phyloP scores from a whole-genome alignment of 257 asterid species.

The Petunia secreta region DNA sequence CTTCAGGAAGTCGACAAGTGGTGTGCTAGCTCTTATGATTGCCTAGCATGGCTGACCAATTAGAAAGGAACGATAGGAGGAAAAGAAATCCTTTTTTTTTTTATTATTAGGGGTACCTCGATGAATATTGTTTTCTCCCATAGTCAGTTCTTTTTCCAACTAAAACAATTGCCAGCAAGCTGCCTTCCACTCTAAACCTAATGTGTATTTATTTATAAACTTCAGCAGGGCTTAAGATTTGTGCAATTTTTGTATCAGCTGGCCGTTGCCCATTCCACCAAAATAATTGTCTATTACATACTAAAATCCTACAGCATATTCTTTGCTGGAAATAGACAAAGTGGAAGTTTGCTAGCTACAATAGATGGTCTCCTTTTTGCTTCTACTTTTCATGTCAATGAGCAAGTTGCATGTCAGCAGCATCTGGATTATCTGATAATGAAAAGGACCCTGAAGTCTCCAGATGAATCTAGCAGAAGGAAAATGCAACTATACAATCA shows the following conservation, averaged over 20 bases:
- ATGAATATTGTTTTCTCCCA: neutral
- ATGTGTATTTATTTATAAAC: neutral
- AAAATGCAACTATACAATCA: neutral
- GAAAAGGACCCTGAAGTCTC: constrained; percentile 19
- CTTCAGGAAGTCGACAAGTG: too few species aligned
- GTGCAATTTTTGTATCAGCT: neutral
- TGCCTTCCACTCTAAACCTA: constrained; percentile 1
- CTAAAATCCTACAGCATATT: neutral
- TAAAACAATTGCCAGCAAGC: neutral
- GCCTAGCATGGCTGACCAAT: too few species aligned
- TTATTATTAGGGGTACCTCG: neutral
- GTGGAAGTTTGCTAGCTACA: constrained; percentile 5
- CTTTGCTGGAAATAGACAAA: neutral
- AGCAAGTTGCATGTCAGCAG: neutral
- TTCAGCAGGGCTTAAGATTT: neutral
- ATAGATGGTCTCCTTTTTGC: constrained; percentile 2
- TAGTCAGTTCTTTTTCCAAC: constrained; percentile 13
- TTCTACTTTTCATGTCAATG: neutral
- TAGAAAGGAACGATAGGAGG: too few species aligned
- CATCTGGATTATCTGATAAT: neutral
- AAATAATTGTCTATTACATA: neutral
- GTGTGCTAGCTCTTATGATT: too few species aligned
- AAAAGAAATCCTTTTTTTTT: too few species aligned
- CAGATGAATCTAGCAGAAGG: constrained; percentile 7
- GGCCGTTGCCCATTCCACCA: constrained; percentile 11